phyloP scores from a whole-genome alignment of 108 stramenopile species.

The Pinguiococcus pyrenoidosus region DNA sequence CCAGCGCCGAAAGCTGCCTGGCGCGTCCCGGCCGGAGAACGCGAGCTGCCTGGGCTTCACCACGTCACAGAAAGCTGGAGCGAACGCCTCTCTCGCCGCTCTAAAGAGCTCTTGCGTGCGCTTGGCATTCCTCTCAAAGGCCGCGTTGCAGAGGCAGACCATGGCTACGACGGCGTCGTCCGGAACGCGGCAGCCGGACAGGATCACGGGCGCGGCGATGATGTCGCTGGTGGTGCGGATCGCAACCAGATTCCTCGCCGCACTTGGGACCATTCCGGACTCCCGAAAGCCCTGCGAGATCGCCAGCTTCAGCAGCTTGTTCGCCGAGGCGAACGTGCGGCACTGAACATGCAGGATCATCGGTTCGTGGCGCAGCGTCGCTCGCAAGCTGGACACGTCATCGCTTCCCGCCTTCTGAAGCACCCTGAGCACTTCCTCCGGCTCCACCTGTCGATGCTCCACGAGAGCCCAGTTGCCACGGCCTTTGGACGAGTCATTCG shows the following conservation, averaged over 20 bases:
- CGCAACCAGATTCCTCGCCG: slow-evolving; percentile 8
- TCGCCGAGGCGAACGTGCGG: slow-evolving; percentile 1
- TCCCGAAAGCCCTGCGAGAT: slow-evolving; percentile 20
- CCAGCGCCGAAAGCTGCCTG: too few relatives aligned
- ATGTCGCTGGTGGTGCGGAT: slow-evolving; percentile 11
- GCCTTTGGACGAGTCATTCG: slow-evolving; percentile 3
- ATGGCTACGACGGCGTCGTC: neutral
- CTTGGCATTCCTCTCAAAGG: neutral
- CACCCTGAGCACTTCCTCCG: slow-evolving; percentile 2
- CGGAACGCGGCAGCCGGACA: neutral
- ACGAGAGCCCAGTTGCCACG: slow-evolving; percentile 1
- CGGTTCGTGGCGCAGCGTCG: slow-evolving; percentile 12
- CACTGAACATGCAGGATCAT: slow-evolving; percentile 24
- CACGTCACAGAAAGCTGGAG: too few relatives aligned
- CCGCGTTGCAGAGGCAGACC: neutral
- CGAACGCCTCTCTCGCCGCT: too few relatives aligned
- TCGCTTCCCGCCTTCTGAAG: neutral
- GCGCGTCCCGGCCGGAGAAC: too few relatives aligned
- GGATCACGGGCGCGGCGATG: slow-evolving; percentile 9
- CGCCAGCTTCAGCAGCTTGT: neutral
- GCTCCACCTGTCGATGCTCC: neutral
- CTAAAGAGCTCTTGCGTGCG: too few relatives aligned
- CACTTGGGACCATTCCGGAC: slow-evolving; percentile 14
- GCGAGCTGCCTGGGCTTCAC: too few relatives aligned
- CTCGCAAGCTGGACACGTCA: neutral